Percentiles rank a stretch among this genome's conserved stretches.
phyloP scores from a whole-genome alignment of 2,329 filamentous ascomycete genomes.

The Alternaria sp. region DNA sequence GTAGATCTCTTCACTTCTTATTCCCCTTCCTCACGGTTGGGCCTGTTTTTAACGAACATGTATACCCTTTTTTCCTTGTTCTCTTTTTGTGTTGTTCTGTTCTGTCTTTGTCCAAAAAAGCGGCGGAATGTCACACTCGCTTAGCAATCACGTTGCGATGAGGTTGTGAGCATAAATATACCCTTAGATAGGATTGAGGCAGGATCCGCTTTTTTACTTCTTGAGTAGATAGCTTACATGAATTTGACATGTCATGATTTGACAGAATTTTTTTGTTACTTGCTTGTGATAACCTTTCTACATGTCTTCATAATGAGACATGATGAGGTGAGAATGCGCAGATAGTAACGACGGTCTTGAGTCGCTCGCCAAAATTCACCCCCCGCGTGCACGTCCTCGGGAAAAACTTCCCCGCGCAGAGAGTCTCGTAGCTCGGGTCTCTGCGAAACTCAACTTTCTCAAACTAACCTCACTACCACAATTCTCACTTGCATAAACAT shows the following conservation, averaged over 20 bases:
- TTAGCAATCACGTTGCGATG: conserved; percentile 17
- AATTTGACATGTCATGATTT: conserved; percentile 10
- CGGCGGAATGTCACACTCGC: conserved; percentile 24
- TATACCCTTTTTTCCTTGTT: conserved; percentile 20
- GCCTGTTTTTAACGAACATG: conserved; percentile 31
- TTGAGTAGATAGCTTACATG: conserved; percentile 5
- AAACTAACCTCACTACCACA: conserved; percentile 8
- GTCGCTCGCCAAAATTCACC: conserved; percentile 22
- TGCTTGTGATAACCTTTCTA: background rate
- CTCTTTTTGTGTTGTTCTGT: background rate
- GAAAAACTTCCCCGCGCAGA: conserved; percentile 43
- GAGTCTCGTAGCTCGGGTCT: conserved; percentile 16
- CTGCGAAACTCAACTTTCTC: background rate
- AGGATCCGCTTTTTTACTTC: background rate
- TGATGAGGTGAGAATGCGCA: background rate
- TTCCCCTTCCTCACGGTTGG: conserved; percentile 16
- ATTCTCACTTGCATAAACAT: conserved; percentile 14
- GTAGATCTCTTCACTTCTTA: conserved; percentile 31
- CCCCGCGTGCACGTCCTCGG: conserved; percentile 28
- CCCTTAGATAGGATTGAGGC: conserved; percentile 18
- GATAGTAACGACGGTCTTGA: background rate
- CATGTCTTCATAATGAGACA: background rate
- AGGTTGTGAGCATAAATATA: conserved; percentile 23
- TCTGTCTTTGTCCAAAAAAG: conserved; percentile 23
- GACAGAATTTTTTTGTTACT: background rate